Conservation (phyloP, 1,284 basidiomycete species). For the Violaceomyces palustris region DNA sequence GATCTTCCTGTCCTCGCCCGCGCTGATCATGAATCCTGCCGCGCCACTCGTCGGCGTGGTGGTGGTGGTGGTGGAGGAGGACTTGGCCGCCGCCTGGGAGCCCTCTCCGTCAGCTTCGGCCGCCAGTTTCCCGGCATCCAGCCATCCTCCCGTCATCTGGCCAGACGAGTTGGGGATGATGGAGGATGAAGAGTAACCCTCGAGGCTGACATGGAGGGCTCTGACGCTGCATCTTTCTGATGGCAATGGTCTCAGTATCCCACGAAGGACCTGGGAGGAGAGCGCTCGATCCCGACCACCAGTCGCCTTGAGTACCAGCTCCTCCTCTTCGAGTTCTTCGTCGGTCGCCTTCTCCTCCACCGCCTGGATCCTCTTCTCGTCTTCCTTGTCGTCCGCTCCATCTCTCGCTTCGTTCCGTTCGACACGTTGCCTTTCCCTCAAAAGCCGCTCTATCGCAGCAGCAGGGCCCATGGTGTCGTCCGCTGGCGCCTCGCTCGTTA, state of each 20-base stretch:
- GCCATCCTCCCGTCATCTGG: conserved; percentile 28
- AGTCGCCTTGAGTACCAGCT: no score
- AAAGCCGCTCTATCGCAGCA: conserved; percentile 36
- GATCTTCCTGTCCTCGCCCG: conserved; percentile 74
- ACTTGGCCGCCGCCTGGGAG: neutral
- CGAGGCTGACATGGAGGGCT: conserved; percentile 30
- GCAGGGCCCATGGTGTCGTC: no score
- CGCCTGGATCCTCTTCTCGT: neutral
- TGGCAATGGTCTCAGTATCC: neutral
- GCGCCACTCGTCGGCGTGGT: conserved; percentile 4
- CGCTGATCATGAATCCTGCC: conserved; percentile 70
- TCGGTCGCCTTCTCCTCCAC: neutral
- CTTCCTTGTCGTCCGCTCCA: neutral
- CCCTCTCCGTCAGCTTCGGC: conserved; percentile 1
- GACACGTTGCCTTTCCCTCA: conserved; percentile 9
- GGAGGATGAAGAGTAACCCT: conserved; percentile 32
- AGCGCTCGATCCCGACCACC: neutral
- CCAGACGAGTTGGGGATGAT: conserved; percentile 3
- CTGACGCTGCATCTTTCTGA: conserved; percentile 14
- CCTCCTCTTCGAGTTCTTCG: no score
- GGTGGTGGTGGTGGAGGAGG: neutral
- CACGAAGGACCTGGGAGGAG: neutral
- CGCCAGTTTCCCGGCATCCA: conserved; percentile 36
- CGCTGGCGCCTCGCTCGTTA: no score
- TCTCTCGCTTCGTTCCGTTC: conserved; percentile 1